Evolutionary conservation across 169 alveolate genomes (phyloP).

Genomic region (Babesia caballi): DNA sequence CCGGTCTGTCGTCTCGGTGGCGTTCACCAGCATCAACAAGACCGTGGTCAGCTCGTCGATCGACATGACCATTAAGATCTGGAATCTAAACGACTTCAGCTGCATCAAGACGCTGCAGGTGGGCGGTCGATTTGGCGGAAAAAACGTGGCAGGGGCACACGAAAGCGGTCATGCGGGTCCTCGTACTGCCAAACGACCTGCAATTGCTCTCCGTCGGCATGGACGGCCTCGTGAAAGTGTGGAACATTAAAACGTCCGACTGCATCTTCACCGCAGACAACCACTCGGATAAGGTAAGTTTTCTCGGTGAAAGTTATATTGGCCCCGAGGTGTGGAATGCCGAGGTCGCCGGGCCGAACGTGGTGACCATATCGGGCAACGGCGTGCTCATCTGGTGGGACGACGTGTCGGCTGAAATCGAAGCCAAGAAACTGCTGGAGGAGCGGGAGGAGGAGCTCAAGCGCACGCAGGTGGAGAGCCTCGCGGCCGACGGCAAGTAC

Average conservation of each 20-base stretch:
- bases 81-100: slow-evolving; percentile 59
- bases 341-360: slow-evolving; percentile 8
- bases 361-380: slow-evolving; percentile 41
- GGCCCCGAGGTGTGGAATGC: slow-evolving; percentile 30
- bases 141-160: slow-evolving; percentile 44
- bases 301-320: too few species aligned
- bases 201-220: slow-evolving; percentile 51
- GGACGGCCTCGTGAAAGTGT: slow-evolving; percentile 60
- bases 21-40: slow-evolving; percentile 45
- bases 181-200: slow-evolving; percentile 36
- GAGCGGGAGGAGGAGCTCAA: slow-evolving; percentile 56
- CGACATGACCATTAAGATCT: slow-evolving; percentile 56
- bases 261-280: slow-evolving; percentile 54
- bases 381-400: slow-evolving; percentile 47
- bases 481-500: slow-evolving; percentile 40
- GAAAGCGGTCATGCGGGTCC: slow-evolving; percentile 58
- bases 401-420: slow-evolving; percentile 37
- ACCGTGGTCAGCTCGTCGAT: slow-evolving; percentile 56
- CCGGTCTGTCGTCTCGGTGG: slow-evolving; percentile 46
- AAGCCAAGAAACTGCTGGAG: slow-evolving; percentile 19
- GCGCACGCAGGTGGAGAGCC: slow-evolving; percentile 43
- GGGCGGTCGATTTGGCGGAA: not conserved
- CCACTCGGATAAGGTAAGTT: slow-evolving; percentile 46
- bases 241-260: slow-evolving; percentile 65
- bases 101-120: slow-evolving; percentile 65